Percentiles rank a stretch among this genome's conserved stretches.
phyloP scores from a whole-genome alignment of 1,284 basidiomycete genomes.

The Malassezia sympodialis region DNA sequence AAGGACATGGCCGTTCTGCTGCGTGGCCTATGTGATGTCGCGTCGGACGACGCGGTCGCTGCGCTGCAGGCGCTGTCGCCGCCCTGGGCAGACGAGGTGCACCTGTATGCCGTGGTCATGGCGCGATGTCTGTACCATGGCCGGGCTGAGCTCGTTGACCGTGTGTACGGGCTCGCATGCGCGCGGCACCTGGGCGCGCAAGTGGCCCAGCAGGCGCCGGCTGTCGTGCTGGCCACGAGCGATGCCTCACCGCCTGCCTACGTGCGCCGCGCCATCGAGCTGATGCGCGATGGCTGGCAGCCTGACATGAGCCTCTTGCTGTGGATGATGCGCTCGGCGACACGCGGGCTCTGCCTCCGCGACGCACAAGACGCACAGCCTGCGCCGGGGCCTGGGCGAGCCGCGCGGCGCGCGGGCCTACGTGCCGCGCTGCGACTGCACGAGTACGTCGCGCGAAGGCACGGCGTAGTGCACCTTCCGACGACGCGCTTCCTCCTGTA shows the following conservation, averaged over 20 bases:
- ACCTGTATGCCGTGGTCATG: slow-evolving; percentile 12
- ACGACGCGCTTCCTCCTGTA: slow-evolving; percentile 13
- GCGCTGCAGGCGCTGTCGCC: not conserved
- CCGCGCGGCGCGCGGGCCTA: not conserved
- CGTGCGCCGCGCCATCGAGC: not conserved
- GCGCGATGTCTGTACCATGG: not conserved
- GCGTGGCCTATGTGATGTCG: slow-evolving; percentile 3
- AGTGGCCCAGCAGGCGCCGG: not conserved
- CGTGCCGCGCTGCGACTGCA: not conserved
- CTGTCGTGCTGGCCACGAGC: not conserved
- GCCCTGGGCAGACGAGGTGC: not conserved
- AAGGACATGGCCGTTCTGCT: slow-evolving; percentile 15
- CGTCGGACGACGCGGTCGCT: not conserved
- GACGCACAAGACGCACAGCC: not conserved
- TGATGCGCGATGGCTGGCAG: slow-evolving; percentile 13
- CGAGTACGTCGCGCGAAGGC: not conserved
- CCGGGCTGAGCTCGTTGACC: not conserved
- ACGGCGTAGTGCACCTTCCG: not conserved
- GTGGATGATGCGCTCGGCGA: slow-evolving; percentile 8
- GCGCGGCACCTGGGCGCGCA: not conserved
- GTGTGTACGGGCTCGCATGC: not conserved
- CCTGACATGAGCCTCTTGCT: not conserved
- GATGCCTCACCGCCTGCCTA: not conserved
- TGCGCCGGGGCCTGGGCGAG: not conserved
- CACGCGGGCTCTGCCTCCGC: slow-evolving; percentile 7